Percentiles rank a stretch among this genome's conserved stretches.
phyloP scores from a whole-genome alignment of 2,329 filamentous ascomycete species.

The Lecanicillium sp. region DNA sequence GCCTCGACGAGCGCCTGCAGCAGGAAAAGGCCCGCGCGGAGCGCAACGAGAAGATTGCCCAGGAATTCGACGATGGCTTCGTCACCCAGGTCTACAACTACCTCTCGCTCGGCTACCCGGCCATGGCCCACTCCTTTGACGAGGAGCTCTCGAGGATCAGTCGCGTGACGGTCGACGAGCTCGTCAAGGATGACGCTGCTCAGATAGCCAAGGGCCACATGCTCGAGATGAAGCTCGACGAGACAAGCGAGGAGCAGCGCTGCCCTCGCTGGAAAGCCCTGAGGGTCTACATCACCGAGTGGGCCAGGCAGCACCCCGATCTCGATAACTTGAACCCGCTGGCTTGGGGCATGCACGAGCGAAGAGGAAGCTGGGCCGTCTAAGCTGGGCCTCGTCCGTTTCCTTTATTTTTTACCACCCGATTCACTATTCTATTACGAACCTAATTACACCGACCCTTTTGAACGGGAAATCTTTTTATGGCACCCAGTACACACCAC shows the following conservation, averaged over 20 bases:
- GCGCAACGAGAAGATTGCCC: constrained; percentile 43
- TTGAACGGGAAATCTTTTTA: too few relatives aligned
- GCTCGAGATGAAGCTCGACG: constrained; percentile 40
- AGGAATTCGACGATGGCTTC: constrained; percentile 75
- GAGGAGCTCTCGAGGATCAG: constrained; percentile 79
- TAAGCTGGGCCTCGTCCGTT: too few relatives aligned
- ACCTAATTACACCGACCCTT: too few relatives aligned
- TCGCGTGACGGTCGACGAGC: constrained; percentile 57
- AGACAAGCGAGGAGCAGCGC: constrained; percentile 41
- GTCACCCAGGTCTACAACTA: constrained; percentile 98
- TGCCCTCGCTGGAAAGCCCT: constrained; percentile 74
- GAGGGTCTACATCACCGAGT: constrained; percentile 76
- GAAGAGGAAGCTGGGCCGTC: constrained; percentile 67
- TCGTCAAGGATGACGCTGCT: constrained; percentile 62
- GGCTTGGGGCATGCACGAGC: constrained; percentile 60
- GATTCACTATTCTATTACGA: background rate
- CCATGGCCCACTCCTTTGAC: constrained; percentile 75
- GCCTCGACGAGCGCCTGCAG: constrained; percentile 42
- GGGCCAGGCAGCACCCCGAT: constrained; percentile 79
- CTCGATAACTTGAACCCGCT: constrained; percentile 53
- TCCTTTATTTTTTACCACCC: background rate
- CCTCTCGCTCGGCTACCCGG: constrained; percentile 83
- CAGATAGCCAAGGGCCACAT: constrained; percentile 66
- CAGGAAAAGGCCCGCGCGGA: constrained; percentile 43
- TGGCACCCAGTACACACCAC: too few relatives aligned